Base-by-base conservation (phyloP, 768 basidiomycete species). In the Tubosaeta sp. region DNA sequence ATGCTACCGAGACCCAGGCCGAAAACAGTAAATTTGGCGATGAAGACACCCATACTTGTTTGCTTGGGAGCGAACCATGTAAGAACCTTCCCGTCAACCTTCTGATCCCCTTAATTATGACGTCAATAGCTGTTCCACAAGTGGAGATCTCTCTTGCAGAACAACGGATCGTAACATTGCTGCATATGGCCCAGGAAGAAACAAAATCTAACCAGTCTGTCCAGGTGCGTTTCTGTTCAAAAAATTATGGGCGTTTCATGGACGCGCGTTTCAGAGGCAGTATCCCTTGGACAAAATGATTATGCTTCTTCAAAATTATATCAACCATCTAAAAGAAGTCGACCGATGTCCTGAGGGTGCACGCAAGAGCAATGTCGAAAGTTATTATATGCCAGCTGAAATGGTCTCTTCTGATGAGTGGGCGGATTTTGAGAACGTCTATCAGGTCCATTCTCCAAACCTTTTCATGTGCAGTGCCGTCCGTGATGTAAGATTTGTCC, bases 381-480 rank as follows among this genome's bases (percentile, higher is more conserved):
- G 72, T 47, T 86, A 87, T 58, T 76, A 82, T 49, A 80, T 87
- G 69, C 84, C 86, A 27, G 75, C 82, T 12, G 83, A 86, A 58
- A 77, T 80, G 39, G 77, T 86, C 30, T 81, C 83, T 11, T 73
- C 83, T 24, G 73, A 81, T 21, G 87, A 90, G 60, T 86, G 82
- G 87, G 79, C 78, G 2, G 81, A 84, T 53, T 97, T 95, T 69
- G 86, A 89, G 62, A 89, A 94, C 59, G 91, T 94, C 22, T 91
- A 94, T 63, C 90, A 95, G 61, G 78, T 93, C 14, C 93, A 96
- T 68, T 87, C 82, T 54, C 94, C 93, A 1, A 86, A 82, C 43
- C 76, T 95, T 41, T 84, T 83, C 59, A 74, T 93, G 72, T 86
- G 84, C 59, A 83, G 82, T 61, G 76, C 81, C 22, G 81, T 85